Percentiles rank a stretch among this genome's conserved stretches.
These are phyloP conservation scores for Ceratonia siliqua DNA, from an alignment of 306 rosid genomes.

Conservation along the genomic window DNA sequence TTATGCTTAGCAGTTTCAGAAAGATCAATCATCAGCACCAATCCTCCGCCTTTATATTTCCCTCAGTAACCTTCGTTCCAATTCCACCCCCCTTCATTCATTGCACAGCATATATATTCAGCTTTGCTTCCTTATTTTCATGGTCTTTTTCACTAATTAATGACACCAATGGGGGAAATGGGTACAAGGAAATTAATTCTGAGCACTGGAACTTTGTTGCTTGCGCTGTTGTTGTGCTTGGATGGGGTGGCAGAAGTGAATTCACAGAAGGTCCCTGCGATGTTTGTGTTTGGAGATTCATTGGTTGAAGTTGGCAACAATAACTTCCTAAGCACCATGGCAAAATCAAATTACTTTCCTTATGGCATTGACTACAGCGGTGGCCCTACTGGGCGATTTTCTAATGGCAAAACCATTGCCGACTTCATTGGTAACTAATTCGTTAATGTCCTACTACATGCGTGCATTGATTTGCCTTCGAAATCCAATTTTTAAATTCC, in stretches of 20 bases:
- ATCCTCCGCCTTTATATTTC: background rate
- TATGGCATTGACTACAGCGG: conserved; percentile 64
- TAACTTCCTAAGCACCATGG: conserved; percentile 53
- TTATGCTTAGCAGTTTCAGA: conserved; percentile 18
- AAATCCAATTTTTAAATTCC: background rate
- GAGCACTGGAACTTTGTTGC: background rate
- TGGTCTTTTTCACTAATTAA: too few relatives aligned
- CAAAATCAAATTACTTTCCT: conserved; percentile 70
- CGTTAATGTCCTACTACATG: background rate
- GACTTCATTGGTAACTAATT: conserved; percentile 65
- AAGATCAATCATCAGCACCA: background rate
- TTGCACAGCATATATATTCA: background rate
- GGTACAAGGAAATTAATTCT: background rate
- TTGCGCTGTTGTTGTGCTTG: conserved; percentile 33
- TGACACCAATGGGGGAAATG: conserved; percentile 15
- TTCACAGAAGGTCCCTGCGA: conserved; percentile 58
- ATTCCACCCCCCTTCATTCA: background rate
- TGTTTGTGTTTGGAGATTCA: conserved; percentile 89
- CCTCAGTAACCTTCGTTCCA: background rate
- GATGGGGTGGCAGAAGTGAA: conserved; percentile 24
- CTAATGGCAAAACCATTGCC: conserved; percentile 65
- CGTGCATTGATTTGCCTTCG: background rate
- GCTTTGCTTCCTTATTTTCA: background rate
- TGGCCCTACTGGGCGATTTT: conserved; percentile 84
- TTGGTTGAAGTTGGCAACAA: conserved; percentile 87